Evolutionary conservation across 495 filamentous ascomycete genomes (phyloP), one percentile per base, ranked within the genome.

Genomic region (Melanomma pulvis-pyrius): DNA sequence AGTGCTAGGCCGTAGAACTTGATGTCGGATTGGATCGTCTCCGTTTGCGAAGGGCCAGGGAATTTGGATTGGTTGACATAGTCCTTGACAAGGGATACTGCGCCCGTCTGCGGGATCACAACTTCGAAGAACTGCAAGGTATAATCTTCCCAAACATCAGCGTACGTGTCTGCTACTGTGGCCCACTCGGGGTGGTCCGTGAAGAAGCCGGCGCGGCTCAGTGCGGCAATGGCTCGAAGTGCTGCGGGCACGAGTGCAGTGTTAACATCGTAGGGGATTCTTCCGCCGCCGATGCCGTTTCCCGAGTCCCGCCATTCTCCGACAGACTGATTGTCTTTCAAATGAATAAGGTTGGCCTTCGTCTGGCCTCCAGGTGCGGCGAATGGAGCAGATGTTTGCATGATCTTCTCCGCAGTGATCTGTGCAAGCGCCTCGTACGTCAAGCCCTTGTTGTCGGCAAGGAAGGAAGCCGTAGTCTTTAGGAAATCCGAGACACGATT

Each of bases 251-350:
- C 82, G 3, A 89, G 74, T 24, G 84, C 87, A 8, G 84, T 85
- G 64, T 88, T 89, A 17, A 89, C 87, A 63, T 88, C 85, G 72
- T 83, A 88, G 0, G 87, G 87, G 47, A 88, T 83, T 7, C 84
- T 81, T 21, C 86, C 86, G 26, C 85, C 84, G 11, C 87, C 87
- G 36, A 88, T 79, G 5, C 86, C 86, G 50, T 83, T 84, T 15
- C 73, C 79, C 58, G 80, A 84, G 52, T 88, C 87, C 69, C 87
- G 77, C 87, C 87, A 89, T 70, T 88, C 71, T 3, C 87, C 87
- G 1, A 87, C 84, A n/a, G 79, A 69, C 67, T 87, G 75, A 17
- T 77, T 81, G 1, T 80, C 71, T 55, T 84, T 84, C 0, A 88
- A 75, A 65, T 79, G 82, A 25, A 88, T 80, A 0, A 89, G 77